Base-by-base conservation (phyloP, 2,329 filamentous ascomycete species). In the Colletotrichum trifolii region DNA sequence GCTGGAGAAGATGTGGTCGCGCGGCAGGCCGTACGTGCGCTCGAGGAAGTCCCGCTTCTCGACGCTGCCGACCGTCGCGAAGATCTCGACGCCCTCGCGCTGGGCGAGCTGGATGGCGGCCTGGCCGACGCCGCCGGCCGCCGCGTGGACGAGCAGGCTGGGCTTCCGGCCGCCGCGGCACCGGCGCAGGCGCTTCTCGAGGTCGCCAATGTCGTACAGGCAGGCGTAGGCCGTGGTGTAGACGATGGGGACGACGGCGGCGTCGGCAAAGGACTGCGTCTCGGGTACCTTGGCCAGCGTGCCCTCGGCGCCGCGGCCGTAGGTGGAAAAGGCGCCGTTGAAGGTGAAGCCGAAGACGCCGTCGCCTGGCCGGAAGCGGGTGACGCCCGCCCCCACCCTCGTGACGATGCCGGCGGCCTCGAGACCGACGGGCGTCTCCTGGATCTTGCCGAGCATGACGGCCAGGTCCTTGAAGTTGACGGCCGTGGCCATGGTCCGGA, bases 31-130 rank as follows among this genome's bases (percentile, higher is more conserved):
- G 55, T 78, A 82, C 9, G 69, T 70, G 0, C 74, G 65, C 38
- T 76, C 72, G 4, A 85, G 68, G 3, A 80, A 69, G 8, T 76
- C 67, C 58, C 77, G 78, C 72, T 83, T 81, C 34, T 34, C 55
- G 4, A 40, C 17, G 9, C 71, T 72, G 1, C 74, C 71, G 4
- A 78, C 80, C 0, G 82, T 83, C 0, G 73, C 77, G 63, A 78
- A 83, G 1, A 85, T 71, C 6, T 78, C 73, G 2, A 79, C 78
- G 0, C 76, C 78, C 11, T 74, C 60, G 71, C 74, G 73, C 52
- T 76, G 75, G 1, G 77, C 75, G 9, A 81, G 64, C 60, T 73
- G 71, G 35, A 81, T 76, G 46, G 76, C 78, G 1, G 77, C 77
- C 63, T 79, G 78, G 1, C 78, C 79, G 5, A 80, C 74, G 15